Base-by-base conservation (phyloP, 345 rosid species). In the Ailanthus altissimus region DNA sequence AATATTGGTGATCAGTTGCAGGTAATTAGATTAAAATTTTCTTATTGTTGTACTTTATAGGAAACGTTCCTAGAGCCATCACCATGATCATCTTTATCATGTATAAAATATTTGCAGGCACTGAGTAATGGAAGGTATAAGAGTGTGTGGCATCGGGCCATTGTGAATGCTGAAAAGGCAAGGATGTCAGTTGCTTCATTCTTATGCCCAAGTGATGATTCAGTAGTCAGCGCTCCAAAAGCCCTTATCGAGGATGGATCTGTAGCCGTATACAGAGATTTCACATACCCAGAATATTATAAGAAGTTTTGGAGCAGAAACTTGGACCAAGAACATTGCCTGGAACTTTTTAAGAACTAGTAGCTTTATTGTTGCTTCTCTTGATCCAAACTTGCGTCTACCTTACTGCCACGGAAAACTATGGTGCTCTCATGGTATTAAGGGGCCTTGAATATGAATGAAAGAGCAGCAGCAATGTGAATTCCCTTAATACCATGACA, bases 121-220 rank as follows among this genome's bases (percentile, higher is more conserved):
- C 15, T 90, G 72, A 94, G 97, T 60, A 92, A 94, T 64, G 98
- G 97, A 68, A 83, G 84, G 75, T 94, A 94, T 80, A 91, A 85
- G 83, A 94, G 97, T 77, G 94, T 94, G 32, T 89, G 97, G 94
- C 98, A 94, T 78, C 76, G 98, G 21, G 98, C 94, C 0, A n/a
- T 85, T 7, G 90, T 89, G 61, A 94, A 94, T 72, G 72, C 86
- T 0, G 90, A 90, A 4, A 85, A 64, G 60, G 82, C 88, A 0
- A 90, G 98, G 70, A 78, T 94, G 83, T 94, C 98, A 0, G 46
- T 92, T 2, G 93, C 97, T 21, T 89, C 98, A 14, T 94, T 94
- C 80, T 80, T 94, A 45, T 90, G 94, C 61, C 98, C 98, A 0
- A 10, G 70, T 20, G 88, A 92, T n/a, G 72, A 77, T 32, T 91